A percentile compares a stretch with the other conserved stretches of the same genome.
phyloP scores from a whole-genome alignment of 176 grass and related monocot genomes.

The Guadua angustifolia region DNA sequence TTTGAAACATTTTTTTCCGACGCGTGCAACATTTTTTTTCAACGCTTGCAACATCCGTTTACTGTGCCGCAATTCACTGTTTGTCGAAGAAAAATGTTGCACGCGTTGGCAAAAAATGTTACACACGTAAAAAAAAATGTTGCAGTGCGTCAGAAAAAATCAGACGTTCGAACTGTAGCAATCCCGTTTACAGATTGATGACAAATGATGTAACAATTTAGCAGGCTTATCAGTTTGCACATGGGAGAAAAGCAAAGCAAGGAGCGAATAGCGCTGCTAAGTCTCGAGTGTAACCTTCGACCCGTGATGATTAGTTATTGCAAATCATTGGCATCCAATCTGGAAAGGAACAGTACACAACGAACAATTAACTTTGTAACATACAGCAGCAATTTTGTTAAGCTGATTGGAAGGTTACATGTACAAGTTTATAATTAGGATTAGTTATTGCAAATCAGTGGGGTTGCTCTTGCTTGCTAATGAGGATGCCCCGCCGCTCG shows the following conservation, averaged over 20 bases:
- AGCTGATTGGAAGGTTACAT: slow-evolving; percentile 45
- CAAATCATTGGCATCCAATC: not conserved
- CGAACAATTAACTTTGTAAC: not conserved
- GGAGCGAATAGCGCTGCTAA: not conserved
- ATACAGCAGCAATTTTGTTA: slow-evolving; percentile 32
- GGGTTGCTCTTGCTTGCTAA: no score
- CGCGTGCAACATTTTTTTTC: no score
- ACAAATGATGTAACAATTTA: not conserved
- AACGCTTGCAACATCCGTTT: no score
- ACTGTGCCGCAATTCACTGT: no score
- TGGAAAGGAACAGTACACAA: not conserved
- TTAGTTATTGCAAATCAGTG: no score
- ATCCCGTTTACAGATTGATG: not conserved
- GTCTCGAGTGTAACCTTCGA: not conserved
- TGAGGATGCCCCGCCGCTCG: no score
- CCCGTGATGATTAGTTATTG: not conserved
- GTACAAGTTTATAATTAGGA: slow-evolving; percentile 53
- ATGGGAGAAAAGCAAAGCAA: not conserved
- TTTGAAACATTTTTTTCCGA: no score
- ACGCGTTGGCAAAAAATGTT: no score
- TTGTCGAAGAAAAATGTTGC: no score
- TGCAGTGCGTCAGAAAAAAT: no score
- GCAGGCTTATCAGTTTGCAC: not conserved
- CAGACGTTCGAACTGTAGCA: no score
- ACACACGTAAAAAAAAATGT: no score